Evolutionary conservation across 1,284 basidiomycete genomes (phyloP).

Genomic region (Rhodotorula sp.): DNA sequence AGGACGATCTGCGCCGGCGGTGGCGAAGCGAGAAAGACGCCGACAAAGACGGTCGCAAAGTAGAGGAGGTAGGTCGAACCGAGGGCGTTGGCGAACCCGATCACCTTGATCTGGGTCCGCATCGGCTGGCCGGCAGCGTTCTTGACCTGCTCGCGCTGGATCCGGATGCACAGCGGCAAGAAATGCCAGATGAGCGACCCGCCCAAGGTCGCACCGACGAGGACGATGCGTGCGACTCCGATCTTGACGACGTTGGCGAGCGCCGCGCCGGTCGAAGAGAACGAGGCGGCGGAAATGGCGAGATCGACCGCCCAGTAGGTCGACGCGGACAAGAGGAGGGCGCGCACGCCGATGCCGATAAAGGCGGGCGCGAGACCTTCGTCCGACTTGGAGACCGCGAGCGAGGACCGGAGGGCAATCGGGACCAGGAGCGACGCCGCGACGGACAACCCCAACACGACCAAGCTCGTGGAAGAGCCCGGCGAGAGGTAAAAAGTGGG

Average conservation of each 20-base stretch:
- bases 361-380: slow-evolving; percentile 66
- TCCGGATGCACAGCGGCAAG: slow-evolving; percentile 68
- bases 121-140: slow-evolving; percentile 44
- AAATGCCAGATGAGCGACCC: slow-evolving; percentile 67
- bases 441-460: slow-evolving; percentile 58
- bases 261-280: background rate
- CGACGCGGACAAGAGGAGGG: slow-evolving; percentile 60
- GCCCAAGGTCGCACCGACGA: slow-evolving; percentile 57
- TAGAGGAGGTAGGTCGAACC: slow-evolving; percentile 84
- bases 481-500: slow-evolving; percentile 81
- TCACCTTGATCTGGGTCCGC: slow-evolving; percentile 61
- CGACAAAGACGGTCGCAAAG: slow-evolving; percentile 63
- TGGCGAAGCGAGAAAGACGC: slow-evolving; percentile 67
- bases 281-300: slow-evolving; percentile 38
- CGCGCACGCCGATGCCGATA: slow-evolving; percentile 61
- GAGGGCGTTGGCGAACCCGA: slow-evolving; percentile 86
- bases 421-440: slow-evolving; percentile 64
- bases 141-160: slow-evolving; percentile 51
- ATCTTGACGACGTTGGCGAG: slow-evolving; percentile 57
- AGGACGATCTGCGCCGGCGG: slow-evolving; percentile 79
- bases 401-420: slow-evolving; percentile 58
- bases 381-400: slow-evolving; percentile 69
- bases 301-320: slow-evolving; percentile 78
- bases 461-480: slow-evolving; percentile 63
- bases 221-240: slow-evolving; percentile 60